Conservation (phyloP, 768 basidiomycete genomes). For the Tulasnella sp. region DNA sequence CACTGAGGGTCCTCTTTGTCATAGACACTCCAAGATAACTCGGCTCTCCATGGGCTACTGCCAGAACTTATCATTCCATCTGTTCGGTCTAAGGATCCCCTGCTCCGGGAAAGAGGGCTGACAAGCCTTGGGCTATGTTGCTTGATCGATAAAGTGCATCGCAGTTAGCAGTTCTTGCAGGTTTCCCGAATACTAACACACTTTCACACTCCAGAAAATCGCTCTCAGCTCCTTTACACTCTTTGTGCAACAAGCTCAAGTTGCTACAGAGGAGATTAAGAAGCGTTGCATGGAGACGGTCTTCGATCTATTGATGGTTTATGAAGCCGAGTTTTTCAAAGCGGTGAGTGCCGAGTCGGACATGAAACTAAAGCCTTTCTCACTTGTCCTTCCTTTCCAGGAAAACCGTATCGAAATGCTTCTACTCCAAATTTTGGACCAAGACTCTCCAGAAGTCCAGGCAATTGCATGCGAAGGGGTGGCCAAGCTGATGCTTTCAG, state of each 20-base stretch:
- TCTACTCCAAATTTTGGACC: conserved; percentile 53
- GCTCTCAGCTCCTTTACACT: conserved; percentile 65
- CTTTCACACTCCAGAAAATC: conserved; percentile 38
- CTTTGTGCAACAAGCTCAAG: conserved; percentile 70
- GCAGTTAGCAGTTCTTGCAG: neutral
- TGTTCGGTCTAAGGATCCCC: conserved; percentile 80
- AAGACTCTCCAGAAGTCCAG: conserved; percentile 57
- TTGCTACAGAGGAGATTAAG: conserved; percentile 60
- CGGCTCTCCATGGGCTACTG: conserved; percentile 60
- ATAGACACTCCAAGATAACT: conserved; percentile 55
- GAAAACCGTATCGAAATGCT: conserved; percentile 63
- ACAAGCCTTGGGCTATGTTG: conserved; percentile 74
- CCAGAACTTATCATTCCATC: conserved; percentile 87
- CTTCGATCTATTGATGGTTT: conserved; percentile 84
- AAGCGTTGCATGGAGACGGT: conserved; percentile 69
- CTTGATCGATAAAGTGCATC: conserved; percentile 67
- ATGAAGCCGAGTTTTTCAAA: conserved; percentile 59
- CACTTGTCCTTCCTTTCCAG: conserved; percentile 33
- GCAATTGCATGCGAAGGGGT: conserved; percentile 73
- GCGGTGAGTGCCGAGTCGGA: conserved; percentile 33
- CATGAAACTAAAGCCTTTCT: conserved; percentile 26
- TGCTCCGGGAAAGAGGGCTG: conserved; percentile 74
- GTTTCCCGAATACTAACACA: neutral
- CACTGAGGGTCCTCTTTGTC: neutral
- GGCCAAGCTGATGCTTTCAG: conserved; percentile 78